These are phyloP conservation scores for Phytophthora cactorum DNA, from an alignment of 352 stramenopile genomes.

Conservation along the genomic window DNA sequence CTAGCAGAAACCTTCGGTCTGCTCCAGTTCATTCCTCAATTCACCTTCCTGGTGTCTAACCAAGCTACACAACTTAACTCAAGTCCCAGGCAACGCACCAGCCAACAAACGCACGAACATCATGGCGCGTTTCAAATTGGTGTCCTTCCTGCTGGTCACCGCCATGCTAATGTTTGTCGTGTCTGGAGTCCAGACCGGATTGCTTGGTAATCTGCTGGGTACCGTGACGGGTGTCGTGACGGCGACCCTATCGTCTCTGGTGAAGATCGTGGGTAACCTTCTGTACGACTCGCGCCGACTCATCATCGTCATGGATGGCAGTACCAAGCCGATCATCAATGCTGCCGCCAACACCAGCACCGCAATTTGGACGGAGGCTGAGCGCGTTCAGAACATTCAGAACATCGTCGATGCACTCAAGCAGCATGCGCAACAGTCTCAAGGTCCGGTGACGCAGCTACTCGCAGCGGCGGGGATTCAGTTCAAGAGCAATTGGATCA, in stretches of 20 bases:
- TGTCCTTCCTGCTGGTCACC: conserved; percentile 14
- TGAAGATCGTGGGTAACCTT: conserved; percentile 18
- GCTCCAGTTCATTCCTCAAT: conserved; percentile 42
- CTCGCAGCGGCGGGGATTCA: conserved; percentile 3
- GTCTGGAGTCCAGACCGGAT: conserved; percentile 5
- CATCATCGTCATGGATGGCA: conserved; percentile 28
- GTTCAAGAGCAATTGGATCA: conserved; percentile 43
- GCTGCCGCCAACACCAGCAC: conserved; percentile 18
- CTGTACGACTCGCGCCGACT: conserved; percentile 11
- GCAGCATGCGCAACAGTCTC: conserved; percentile 6
- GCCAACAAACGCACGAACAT: neutral
- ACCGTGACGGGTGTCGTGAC: neutral
- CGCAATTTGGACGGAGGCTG: conserved; percentile 18
- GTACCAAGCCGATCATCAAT: conserved; percentile 12
- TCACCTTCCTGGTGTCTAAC: conserved; percentile 39
- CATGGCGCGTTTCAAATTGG: conserved; percentile 26
- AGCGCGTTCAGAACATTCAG: conserved; percentile 29
- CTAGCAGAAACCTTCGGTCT: neutral
- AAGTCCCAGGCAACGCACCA: neutral
- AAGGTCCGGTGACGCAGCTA: conserved; percentile 23
- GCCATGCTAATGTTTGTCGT: conserved; percentile 9
- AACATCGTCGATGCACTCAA: conserved; percentile 32
- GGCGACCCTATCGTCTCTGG: conserved; percentile 12
- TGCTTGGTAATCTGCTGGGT: conserved; percentile 14
- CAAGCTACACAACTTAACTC: conserved; percentile 9